phyloP scores from a whole-genome alignment of 2,329 filamentous ascomycete genomes.

The Xylaria sp. region DNA sequence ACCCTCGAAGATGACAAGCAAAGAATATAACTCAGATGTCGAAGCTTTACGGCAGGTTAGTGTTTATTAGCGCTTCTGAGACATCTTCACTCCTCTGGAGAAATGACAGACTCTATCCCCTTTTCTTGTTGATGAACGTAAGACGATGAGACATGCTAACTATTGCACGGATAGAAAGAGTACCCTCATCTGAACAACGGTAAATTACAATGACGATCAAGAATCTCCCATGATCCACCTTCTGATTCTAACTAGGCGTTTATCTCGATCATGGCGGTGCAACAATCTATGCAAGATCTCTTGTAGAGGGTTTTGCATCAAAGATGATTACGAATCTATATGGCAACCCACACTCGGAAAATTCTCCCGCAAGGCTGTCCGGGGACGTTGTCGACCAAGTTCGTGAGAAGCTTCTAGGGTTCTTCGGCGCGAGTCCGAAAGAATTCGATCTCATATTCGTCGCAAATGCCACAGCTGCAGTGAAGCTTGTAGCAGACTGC shows the following conservation, averaged over 20 bases:
- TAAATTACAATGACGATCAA: constrained; percentile 29
- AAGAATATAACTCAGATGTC: constrained; percentile 43
- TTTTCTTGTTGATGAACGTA: background rate
- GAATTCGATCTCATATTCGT: constrained; percentile 78
- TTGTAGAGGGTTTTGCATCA: constrained; percentile 60
- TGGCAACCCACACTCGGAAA: constrained; percentile 72
- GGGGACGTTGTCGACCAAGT: constrained; percentile 63
- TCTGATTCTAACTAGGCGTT: constrained; percentile 41
- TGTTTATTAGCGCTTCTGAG: background rate
- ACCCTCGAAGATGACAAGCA: constrained; percentile 30
- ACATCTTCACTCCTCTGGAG: too few species aligned
- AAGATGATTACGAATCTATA: constrained; percentile 65
- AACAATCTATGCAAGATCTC: constrained; percentile 63
- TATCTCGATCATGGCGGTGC: constrained; percentile 66
- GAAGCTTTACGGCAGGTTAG: constrained; percentile 42
- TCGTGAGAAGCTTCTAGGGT: constrained; percentile 58
- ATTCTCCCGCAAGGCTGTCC: constrained; percentile 61
- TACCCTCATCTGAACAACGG: constrained; percentile 52
- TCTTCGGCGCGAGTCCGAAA: constrained; percentile 63
- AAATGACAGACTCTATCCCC: too few species aligned
- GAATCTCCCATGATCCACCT: background rate
- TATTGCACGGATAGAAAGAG: constrained; percentile 38
- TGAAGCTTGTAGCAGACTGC: constrained; percentile 72
- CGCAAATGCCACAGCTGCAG: constrained; percentile 87
- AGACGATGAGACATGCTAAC: constrained; percentile 4